Conservation (phyloP, 225 moss, liverwort and hornwort species). For the Sphagnum contortum region DNA sequence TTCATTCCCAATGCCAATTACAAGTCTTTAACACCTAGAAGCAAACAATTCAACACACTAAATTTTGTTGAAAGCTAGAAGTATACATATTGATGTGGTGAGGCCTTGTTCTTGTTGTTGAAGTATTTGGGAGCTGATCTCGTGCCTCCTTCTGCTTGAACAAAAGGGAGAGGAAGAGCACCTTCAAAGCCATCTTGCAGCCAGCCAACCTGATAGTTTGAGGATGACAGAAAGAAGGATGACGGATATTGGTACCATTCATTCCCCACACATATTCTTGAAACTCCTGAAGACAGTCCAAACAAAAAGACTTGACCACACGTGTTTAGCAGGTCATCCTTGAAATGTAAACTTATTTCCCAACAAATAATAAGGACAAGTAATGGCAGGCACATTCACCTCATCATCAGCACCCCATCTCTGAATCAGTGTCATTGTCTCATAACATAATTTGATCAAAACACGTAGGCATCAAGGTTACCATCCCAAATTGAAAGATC, state of each 20-base stretch:
- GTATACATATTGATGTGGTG: slow-evolving; percentile 66
- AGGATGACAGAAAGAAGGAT: slow-evolving; percentile 79
- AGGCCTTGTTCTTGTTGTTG: slow-evolving; percentile 70
- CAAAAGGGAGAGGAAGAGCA: slow-evolving; percentile 77
- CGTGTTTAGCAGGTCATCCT: too few relatives aligned
- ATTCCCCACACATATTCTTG: slow-evolving; percentile 70
- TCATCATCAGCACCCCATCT: too few relatives aligned
- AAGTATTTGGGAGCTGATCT: slow-evolving; percentile 62
- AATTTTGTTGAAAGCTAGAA: not conserved
- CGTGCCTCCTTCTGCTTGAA: slow-evolving; percentile 58
- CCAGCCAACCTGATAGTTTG: slow-evolving; percentile 70
- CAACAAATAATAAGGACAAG: too few relatives aligned
- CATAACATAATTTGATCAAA: too few relatives aligned
- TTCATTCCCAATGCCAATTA: not conserved
- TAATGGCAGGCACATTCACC: too few relatives aligned
- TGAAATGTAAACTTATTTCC: too few relatives aligned
- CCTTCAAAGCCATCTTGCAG: slow-evolving; percentile 85
- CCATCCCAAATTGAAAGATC: too few relatives aligned
- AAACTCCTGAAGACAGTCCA: slow-evolving; percentile 11
- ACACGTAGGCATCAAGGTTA: too few relatives aligned
- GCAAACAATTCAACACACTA: not conserved
- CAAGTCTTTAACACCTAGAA: not conserved
- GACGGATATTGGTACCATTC: slow-evolving; percentile 97
- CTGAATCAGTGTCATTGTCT: too few relatives aligned
- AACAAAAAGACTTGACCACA: too few relatives aligned